Percentiles rank a stretch among this genome's conserved stretches.
Conservation (phyloP, 2,329 filamentous ascomycete genomes). For the Sporothrix euskadiensis region DNA sequence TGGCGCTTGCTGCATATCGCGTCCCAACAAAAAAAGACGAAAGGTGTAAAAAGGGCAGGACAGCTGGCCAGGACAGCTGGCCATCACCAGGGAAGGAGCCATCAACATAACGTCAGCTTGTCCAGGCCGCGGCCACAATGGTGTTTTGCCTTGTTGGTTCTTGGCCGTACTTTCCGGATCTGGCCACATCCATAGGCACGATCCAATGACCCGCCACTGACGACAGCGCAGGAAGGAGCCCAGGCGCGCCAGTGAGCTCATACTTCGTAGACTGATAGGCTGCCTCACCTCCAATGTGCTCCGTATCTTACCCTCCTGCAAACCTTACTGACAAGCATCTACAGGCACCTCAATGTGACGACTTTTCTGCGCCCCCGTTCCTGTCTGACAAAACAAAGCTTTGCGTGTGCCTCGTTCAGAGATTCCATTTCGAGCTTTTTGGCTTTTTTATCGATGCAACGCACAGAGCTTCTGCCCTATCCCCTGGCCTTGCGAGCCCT, state of each 20-base stretch:
- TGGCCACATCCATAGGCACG: neutral
- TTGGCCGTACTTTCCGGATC: neutral
- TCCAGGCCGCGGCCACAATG: too few relatives aligned
- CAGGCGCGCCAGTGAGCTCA: neutral
- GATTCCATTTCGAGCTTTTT: neutral
- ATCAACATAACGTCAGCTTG: neutral
- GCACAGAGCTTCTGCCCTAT: neutral
- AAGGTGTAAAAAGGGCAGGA: neutral
- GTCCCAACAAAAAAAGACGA: neutral
- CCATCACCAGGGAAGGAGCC: neutral
- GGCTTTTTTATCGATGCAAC: neutral
- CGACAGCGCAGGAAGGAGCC: neutral
- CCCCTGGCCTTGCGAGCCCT: neutral
- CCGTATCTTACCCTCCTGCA: neutral
- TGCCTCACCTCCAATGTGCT: neutral
- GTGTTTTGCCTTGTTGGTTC: slow-evolving; percentile 3
- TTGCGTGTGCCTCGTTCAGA: neutral
- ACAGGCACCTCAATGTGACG: neutral
- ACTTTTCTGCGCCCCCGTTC: neutral
- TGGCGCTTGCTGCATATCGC: slow-evolving; percentile 3
- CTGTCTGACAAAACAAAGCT: neutral
- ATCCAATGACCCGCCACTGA: neutral
- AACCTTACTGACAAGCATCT: neutral
- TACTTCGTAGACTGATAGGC: too few relatives aligned
- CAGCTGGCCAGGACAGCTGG: neutral